Evolutionary conservation across 2,329 filamentous ascomycete species (phyloP), one percentile per base, ranked within the genome.

Genomic region (Fusarium lateritium): DNA sequence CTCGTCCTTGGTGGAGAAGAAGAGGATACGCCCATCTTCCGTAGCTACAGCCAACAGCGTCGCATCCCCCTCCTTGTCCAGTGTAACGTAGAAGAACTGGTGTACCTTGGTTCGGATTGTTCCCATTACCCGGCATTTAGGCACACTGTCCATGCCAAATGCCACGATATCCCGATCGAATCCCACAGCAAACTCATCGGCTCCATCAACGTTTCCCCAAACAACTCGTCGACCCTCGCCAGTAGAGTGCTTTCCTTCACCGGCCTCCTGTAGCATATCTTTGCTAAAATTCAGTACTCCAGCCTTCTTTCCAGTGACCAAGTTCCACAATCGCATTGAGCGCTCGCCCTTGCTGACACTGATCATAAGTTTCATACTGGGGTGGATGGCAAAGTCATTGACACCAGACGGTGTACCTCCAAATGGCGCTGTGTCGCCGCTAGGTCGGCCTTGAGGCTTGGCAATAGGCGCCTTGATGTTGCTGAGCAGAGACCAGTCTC

Each of bases 361-460:
- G 63, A 99, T 89, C 93, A 98, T 97, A 51, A 99, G 84, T 82
- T 98, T 98, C 87, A 97, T 93, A 78, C 93, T 97, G 1, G 96
- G 95, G 78, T 99, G 96, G 26, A 99, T 92, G 3, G 95, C 94
- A 78, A 99, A 97, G 78, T 94, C 93, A 78, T 97, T 98, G 71
- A 98, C 89, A 19, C 96, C 96, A n/a, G 91, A 88, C 1, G 94
- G 94, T 26, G 92, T 89, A 47, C 90, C 92, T 19, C 94, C 94
- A 13, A 91, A 87, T 3, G 92, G 90, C 9, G 94, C 94, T 19
- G 95, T 98, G 79, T 98, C 95, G 62, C 95, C 95, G 72, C 91
- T 95, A 11, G 95, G 94, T 67, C 94, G 86, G 31, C 94, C 94
- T 65, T 88, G 84, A 4, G 90, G 85, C 79, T 94, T 96, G 5